Base-by-base conservation (phyloP, 495 filamentous ascomycete species). In the Extremus antarcticus region DNA sequence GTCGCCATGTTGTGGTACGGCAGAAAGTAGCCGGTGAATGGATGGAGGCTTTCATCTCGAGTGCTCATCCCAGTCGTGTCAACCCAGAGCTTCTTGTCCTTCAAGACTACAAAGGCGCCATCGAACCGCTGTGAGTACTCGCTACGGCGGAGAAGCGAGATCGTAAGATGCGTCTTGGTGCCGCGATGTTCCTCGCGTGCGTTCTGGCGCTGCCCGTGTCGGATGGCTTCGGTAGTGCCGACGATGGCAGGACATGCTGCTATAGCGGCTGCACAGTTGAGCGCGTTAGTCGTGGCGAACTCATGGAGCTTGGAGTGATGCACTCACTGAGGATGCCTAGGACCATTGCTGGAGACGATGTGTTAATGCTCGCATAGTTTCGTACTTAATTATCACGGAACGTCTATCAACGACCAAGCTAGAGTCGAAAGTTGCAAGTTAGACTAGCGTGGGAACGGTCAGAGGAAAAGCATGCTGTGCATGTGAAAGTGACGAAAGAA, bases 1-100 rank as follows among this genome's bases (percentile, higher is more conserved):
- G 50, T 46, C 65, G 59, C 71, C 68, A 53, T 69, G 45, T 74
- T 71, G 45, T 19, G 41, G 48, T 65, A 66, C 2, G 64, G 62
- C 23, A 66, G 60, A 43, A 57, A 68, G 50, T 68, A 66, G 35
- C 66, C 63, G 21, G 60, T 53, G 50, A 64, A 62, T 2, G 57
- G 66, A 53, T 66, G 29, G 13, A 35, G 29, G 13, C 29, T 13
- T 13, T 35, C 29, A 13, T 35, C 29, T 7, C 29, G 56, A 29
- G 47, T 59, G 19, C 57, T 43, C 8, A 43, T 47, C 10, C 56
- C 58, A 3, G 19, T 55, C 16, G 58, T 65, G 47, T 68, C 66
- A 35, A 68, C 60, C n/a, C 58, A 65, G 9, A 68, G 56, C 66
- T 68, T 59, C 29, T 47, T 43, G 49, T 67, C 56, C 51, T 54